Evolutionary conservation across 2,329 filamentous ascomycete genomes (phyloP), one percentile per base, ranked within the genome.

Genomic region (Penicillium aurantiogriseum): DNA sequence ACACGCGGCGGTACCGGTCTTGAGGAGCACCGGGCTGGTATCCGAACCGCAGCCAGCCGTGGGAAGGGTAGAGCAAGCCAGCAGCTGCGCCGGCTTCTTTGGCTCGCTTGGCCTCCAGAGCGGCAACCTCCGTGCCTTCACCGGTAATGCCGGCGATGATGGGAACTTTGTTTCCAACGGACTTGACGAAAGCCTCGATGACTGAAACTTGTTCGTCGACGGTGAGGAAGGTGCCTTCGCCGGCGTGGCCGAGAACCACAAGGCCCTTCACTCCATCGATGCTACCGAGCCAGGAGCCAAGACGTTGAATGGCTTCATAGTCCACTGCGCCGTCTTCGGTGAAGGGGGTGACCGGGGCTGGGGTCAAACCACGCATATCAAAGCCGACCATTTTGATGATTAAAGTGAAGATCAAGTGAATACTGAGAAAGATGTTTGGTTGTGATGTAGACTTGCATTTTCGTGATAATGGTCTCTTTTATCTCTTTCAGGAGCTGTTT

Each of bases 21-120:
- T 83, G 80, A 2, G 81, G 80, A 9, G 81, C 81, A 27, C 80
- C 80, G 13, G 74, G 70, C 61, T 83, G 81, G 63, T 83, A 83
- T 9, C 81, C 81, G 61, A 83, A 83, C n/a, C 81, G 77, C 25
- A 83, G 66, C 81, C 81, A 83, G 54, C 81, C 81, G 55, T 83
- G 80, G 0, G 79, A 81, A 15, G 81, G 81, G 62, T 83, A 83
- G 2, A 83, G 67, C 0, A 83, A 74, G 19, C 81, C 81, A 9
- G 81, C 81, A 13, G 77, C 68, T 4, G 81, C 81, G 35, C 81
- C 81, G 47, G 80, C 80, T 35, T 79, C 79, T 55, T 77, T 79
- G 11, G 80, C 80, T 21, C 79, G 77, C 70, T 80, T 76, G 1
- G 80, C 80, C 62, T 82, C 80, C 0, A 81, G 69, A 4, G 80